Percentiles rank a stretch among this genome's conserved stretches.
phyloP scores from a whole-genome alignment of 192 early-diverging fungal genomes.

The Gonapodya prolifera region DNA sequence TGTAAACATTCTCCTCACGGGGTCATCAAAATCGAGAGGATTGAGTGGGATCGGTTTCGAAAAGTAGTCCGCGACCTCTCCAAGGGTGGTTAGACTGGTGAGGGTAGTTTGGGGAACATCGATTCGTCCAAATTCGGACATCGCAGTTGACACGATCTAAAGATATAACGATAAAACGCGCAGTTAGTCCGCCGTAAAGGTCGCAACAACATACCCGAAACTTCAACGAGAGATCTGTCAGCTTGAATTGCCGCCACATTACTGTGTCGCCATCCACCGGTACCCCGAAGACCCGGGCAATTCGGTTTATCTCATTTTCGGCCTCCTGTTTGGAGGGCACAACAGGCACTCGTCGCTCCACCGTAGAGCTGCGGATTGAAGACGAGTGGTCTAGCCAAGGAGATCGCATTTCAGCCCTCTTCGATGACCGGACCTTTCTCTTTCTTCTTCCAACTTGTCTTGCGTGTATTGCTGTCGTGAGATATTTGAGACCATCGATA shows the following conservation, averaged over 20 bases:
- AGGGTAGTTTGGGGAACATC: background rate
- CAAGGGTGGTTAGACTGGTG: background rate
- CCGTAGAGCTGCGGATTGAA: background rate
- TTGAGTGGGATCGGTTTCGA: background rate
- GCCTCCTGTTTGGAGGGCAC: background rate
- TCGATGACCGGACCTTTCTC: no score
- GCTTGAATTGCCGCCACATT: background rate
- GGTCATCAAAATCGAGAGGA: background rate
- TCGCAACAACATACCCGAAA: background rate
- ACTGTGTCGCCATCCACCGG: background rate
- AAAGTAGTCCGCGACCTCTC: background rate
- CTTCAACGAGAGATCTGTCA: background rate
- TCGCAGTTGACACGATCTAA: background rate
- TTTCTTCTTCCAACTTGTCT: no score
- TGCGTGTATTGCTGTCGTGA: no score
- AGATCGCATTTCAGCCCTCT: no score
- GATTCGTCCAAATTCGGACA: background rate
- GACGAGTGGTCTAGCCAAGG: no score
- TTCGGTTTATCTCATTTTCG: background rate
- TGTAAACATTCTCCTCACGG: background rate
- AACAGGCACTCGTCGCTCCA: background rate
- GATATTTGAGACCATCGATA: no score
- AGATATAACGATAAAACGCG: background rate
- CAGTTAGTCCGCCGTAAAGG: background rate
- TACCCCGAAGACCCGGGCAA: background rate